Conservation (phyloP, 352 stramenopile genomes). For the Phytophthora uliginosa region DNA sequence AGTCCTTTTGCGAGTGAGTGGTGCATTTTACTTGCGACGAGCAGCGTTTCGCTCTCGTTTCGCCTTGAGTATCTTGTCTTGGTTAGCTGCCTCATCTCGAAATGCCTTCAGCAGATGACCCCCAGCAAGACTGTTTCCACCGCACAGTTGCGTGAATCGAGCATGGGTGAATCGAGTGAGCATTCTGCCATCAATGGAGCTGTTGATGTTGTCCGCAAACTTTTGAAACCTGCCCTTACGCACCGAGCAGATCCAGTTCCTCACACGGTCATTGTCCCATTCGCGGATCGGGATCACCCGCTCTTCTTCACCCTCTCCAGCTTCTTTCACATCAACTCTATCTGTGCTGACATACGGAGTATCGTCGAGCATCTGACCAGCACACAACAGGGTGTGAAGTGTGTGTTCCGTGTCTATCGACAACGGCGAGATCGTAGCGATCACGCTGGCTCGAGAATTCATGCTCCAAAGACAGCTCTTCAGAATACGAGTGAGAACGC, state of each 20-base stretch:
- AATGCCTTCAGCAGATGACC: slow-evolving; percentile 71
- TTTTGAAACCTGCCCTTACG: slow-evolving; percentile 63
- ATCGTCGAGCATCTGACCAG: slow-evolving; percentile 78
- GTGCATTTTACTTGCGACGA: slow-evolving; percentile 24
- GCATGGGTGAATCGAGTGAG: slow-evolving; percentile 68
- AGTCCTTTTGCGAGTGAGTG: not conserved
- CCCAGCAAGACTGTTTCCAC: slow-evolving; percentile 64
- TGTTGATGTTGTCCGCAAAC: slow-evolving; percentile 57
- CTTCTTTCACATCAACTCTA: slow-evolving; percentile 60
- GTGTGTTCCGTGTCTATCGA: slow-evolving; percentile 85
- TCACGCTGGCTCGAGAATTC: slow-evolving; percentile 72
- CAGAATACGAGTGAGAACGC: slow-evolving; percentile 80
- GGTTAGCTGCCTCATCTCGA: slow-evolving; percentile 57
- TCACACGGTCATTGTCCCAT: slow-evolving; percentile 68
- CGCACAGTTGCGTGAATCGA: slow-evolving; percentile 76
- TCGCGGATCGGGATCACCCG: slow-evolving; percentile 55
- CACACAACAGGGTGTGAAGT: slow-evolving; percentile 78
- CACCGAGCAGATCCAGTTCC: slow-evolving; percentile 60
- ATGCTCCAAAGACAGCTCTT: slow-evolving; percentile 77
- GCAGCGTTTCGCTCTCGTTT: slow-evolving; percentile 56
- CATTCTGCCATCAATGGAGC: slow-evolving; percentile 65
- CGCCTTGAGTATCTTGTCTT: slow-evolving; percentile 68
- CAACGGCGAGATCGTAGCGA: slow-evolving; percentile 84
- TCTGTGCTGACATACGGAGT: slow-evolving; percentile 60
- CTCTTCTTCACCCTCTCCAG: slow-evolving; percentile 44